Conservation (phyloP, 345 rosid species). For the Excoecaria cochinchinensis region DNA sequence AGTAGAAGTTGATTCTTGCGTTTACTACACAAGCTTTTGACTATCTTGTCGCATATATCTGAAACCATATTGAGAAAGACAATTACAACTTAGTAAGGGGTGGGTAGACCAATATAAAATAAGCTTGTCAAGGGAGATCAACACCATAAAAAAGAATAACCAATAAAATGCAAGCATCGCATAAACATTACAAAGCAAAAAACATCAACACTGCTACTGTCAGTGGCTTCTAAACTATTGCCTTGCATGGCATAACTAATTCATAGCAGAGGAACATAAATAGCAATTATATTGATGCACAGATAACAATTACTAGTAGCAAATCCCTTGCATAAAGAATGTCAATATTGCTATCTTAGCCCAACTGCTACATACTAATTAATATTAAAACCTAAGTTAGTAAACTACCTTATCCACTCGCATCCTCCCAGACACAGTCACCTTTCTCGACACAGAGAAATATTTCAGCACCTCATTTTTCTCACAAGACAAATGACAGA, state of each 20-base stretch:
- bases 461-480: too few relatives aligned
- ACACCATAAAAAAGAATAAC: not conserved
- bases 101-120: not conserved
- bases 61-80: conserved; percentile 28
- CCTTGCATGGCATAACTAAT: not conserved
- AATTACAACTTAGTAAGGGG: not conserved
- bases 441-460: not conserved
- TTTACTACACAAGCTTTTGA: conserved; percentile 77
- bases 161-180: not conserved
- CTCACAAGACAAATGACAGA: too few relatives aligned
- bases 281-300: too few relatives aligned
- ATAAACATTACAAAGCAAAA: not conserved
- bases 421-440: not conserved
- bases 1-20: conserved; percentile 66
- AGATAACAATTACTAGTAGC: too few relatives aligned
- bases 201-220: not conserved
- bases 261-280: not conserved
- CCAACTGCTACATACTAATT: too few relatives aligned
- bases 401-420: not conserved
- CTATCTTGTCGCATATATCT: conserved; percentile 83
- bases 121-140: not conserved
- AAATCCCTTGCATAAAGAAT: not conserved
- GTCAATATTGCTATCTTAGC: not conserved
- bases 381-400: not conserved
- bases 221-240: not conserved